These are phyloP conservation scores for Camellia oleifera DNA, from an alignment of 179 eudicot genomes.

Conservation along the genomic window DNA sequence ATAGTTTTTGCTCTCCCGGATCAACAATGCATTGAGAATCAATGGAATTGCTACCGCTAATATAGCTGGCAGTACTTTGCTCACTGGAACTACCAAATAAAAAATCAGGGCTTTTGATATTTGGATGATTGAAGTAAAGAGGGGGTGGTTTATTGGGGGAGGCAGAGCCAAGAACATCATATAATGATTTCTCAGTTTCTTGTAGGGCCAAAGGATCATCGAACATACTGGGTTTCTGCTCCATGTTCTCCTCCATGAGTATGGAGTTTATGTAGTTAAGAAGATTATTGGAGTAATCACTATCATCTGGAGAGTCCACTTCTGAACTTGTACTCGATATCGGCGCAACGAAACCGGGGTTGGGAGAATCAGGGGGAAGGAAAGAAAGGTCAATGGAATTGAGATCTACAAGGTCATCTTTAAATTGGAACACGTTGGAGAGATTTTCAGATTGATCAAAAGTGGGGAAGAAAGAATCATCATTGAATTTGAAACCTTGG, in stretches of 20 bases:
- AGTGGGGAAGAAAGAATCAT: not conserved
- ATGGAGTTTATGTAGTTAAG: no score
- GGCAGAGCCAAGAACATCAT: no score
- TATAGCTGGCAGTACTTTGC: not conserved
- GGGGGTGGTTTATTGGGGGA: not conserved
- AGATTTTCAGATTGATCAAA: not conserved
- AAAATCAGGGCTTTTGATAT: not conserved
- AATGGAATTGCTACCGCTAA: not conserved
- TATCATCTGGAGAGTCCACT: no score
- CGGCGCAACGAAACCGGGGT: no score
- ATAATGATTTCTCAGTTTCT: no score
- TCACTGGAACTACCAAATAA: not conserved
- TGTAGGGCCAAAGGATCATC: no score
- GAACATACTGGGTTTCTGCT: no score
- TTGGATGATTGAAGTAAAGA: not conserved
- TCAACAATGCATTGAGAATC: not conserved
- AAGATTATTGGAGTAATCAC: no score
- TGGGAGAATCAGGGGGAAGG: no score
- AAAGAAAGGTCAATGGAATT: not conserved
- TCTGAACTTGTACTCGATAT: no score
- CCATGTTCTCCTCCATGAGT: no score
- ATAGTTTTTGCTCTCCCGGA: not conserved
- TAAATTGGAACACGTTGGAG: not conserved
- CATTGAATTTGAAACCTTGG: not conserved
- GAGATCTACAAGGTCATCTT: not conserved